phyloP scores from a whole-genome alignment of 2,329 filamentous ascomycete genomes.

The Ophiostoma sp. region DNA sequence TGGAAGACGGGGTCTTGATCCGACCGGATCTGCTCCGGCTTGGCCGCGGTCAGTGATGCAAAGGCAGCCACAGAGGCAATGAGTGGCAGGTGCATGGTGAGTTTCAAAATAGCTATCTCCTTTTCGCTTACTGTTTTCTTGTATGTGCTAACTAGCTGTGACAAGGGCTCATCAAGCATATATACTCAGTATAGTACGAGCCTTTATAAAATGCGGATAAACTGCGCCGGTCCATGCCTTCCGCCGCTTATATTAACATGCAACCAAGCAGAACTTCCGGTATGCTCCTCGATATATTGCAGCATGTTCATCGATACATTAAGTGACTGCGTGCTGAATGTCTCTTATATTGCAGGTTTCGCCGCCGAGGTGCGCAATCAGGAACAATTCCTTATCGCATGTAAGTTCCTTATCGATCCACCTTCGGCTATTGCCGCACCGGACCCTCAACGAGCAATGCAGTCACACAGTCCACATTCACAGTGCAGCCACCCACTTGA shows the following conservation, averaged over 20 bases:
- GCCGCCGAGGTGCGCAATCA: background rate
- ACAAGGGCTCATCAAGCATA: background rate
- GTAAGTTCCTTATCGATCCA: constrained; percentile 18
- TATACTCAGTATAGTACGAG: background rate
- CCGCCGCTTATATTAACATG: background rate
- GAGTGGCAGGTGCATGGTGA: background rate
- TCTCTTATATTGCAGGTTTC: too few relatives aligned
- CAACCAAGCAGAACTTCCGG: background rate
- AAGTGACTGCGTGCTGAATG: too few relatives aligned
- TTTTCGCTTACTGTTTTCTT: background rate
- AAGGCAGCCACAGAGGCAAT: background rate
- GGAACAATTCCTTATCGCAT: constrained; percentile 2
- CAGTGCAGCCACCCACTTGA: background rate
- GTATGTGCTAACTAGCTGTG: background rate
- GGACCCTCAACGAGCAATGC: background rate
- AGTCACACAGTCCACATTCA: background rate
- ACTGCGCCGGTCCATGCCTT: background rate
- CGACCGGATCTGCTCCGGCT: background rate
- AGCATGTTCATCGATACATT: background rate
- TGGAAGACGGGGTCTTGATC: background rate
- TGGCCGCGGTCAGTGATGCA: background rate
- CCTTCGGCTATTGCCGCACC: background rate
- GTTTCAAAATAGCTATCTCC: background rate
- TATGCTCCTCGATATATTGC: background rate
- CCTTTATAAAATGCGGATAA: background rate